Base-by-base conservation (phyloP, 805 yeast species). In the Groenewaldozyma salmanticensis region DNA sequence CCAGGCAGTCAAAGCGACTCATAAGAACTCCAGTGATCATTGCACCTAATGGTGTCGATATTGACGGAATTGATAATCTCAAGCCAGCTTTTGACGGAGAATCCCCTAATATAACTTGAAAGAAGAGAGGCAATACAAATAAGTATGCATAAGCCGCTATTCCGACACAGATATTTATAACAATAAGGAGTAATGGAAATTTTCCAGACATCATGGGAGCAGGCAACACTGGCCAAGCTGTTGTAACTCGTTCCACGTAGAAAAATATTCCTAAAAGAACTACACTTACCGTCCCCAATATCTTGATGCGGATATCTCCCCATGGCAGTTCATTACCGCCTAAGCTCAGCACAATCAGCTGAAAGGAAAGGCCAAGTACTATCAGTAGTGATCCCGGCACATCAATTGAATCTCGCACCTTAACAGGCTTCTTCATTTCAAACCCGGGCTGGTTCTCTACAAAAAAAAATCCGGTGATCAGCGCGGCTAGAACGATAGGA, bases 101-200 rank as follows among this genome's bases (percentile, higher is more conserved):
- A 19, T 44, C 47, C 11, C 39, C 39, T 13, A 44, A 32, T 5
- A 44, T 43, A 9, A 44, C 40, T 34, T 44, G 47, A 38, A 44
- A 40, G 22, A 35, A 44, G n/a, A 44, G 21, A 13, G 47, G 47
- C 15, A 44, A 19, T 5, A 32, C 39, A 29, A 44, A 44, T 16
- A 41, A 37, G 17, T 35, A 37, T 5, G 42, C 44, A 31, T 41
- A 44, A 3, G 40, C 38, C 4, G 47, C 41, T 39, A 42, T 42
- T 13, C 43, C 43, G 11, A 31, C 27, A 17, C 36, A 42, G 22
- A 44, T 24, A 33, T 36, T 41, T 9, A 33, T 35, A 5, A 37
- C 15, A 6, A 42, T 31, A 3, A 42, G 20, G 11, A 32, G 19
- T 5, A 20, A 27, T 4, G 42, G 21, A 21, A 18, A 27, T 18